Evolutionary conservation across 306 rosid species (phyloP).

Genomic region (Gleditsia sinensis): DNA sequence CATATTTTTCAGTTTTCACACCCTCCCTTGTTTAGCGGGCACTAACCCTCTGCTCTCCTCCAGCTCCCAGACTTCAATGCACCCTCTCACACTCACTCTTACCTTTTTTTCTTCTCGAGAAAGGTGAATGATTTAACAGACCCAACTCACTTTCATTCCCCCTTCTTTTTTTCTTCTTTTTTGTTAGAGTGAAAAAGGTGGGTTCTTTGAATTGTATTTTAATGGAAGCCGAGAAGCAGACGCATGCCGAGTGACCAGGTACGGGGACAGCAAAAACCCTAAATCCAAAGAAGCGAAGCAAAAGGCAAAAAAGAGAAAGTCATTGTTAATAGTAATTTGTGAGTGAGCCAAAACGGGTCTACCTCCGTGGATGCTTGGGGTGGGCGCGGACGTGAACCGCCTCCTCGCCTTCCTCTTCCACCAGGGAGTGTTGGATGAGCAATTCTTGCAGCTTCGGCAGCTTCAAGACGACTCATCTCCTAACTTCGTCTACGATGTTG

Average conservation of each 20-base stretch:
- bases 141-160: too few relatives aligned
- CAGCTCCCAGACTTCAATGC: constrained; percentile 48
- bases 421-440: constrained; percentile 93
- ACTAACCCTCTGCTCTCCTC: not conserved
- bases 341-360: constrained; percentile 95
- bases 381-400: constrained; percentile 91
- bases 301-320: too few relatives aligned
- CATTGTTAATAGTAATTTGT: too few relatives aligned
- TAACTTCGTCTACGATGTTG: constrained; percentile 88
- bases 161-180: too few relatives aligned
- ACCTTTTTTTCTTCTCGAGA: constrained; percentile 37
- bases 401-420: constrained; percentile 92
- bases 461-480: constrained; percentile 93
- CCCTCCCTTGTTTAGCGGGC: constrained; percentile 57
- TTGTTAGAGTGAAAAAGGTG: too few relatives aligned
- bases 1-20: constrained; percentile 29
- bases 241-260: constrained; percentile 54
- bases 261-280: constrained; percentile 51
- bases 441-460: constrained; percentile 93
- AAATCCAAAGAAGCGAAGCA: not conserved
- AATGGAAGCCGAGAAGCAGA: constrained; percentile 27
- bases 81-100: not conserved
- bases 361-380: constrained; percentile 95
- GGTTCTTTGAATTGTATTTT: not conserved
- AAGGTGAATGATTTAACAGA: too few relatives aligned